phyloP scores from a whole-genome alignment of 2,329 filamentous ascomycete genomes.

The Hirsutella thompsonii region DNA sequence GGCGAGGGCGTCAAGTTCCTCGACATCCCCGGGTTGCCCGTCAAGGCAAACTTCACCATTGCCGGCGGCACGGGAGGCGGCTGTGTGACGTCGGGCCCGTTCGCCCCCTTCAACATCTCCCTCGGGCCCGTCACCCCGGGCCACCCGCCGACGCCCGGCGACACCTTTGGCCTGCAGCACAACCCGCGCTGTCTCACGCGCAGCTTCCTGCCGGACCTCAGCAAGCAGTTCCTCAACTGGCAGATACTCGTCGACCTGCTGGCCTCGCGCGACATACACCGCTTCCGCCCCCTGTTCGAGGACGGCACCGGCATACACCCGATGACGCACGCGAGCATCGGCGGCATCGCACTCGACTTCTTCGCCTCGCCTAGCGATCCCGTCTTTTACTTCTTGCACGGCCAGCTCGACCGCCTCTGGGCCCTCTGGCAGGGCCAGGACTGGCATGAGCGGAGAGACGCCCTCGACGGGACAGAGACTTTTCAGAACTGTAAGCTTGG shows the following conservation, averaged over 20 bases:
- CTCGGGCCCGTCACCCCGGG: conserved; percentile 1
- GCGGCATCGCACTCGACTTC: conserved; percentile 3
- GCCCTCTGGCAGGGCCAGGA: conserved; percentile 5
- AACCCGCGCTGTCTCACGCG: conserved; percentile 6
- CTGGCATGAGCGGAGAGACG: background rate
- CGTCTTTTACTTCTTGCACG: conserved; percentile 3
- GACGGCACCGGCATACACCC: background rate
- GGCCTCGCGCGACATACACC: background rate
- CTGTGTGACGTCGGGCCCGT: conserved; percentile 1
- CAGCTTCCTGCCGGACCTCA: background rate
- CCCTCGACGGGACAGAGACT: conserved; percentile 1
- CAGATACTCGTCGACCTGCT: background rate
- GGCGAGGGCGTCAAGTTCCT: background rate
- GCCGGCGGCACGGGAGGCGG: conserved; percentile 3
- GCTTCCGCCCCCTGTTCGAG: conserved; percentile 2
- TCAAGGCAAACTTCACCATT: background rate
- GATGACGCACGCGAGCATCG: background rate
- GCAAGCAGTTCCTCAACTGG: background rate
- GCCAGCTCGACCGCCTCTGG: conserved; percentile 4
- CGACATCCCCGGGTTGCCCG: background rate
- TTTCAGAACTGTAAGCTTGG: conserved; percentile 2
- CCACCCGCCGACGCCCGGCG: background rate
- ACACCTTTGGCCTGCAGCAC: conserved; percentile 1
- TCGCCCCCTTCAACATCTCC: background rate
- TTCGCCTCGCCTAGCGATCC: conserved; percentile 3